These are phyloP conservation scores for Leptomonas pyrrhocoris DNA, from an alignment of 208 protist species.

Conservation along the genomic window DNA sequence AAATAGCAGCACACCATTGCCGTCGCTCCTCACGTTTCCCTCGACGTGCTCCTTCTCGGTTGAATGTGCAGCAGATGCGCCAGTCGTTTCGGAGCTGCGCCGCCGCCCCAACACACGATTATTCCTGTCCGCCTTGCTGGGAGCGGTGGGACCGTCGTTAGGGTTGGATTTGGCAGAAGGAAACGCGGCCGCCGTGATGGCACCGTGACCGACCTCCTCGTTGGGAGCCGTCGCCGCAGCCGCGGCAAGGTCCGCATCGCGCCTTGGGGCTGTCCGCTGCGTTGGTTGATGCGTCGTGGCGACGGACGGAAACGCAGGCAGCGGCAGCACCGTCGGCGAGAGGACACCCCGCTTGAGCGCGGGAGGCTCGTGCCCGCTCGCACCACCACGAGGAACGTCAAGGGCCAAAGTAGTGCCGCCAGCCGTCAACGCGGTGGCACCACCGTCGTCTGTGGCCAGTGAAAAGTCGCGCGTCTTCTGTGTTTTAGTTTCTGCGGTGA, in stretches of 20 bases:
- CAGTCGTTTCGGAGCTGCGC: constrained; percentile 7
- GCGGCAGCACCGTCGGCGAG: not conserved
- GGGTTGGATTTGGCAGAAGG: not conserved
- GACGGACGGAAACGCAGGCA: not conserved
- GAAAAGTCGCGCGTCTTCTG: not conserved
- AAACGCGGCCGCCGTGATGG: not conserved
- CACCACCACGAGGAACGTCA: not conserved
- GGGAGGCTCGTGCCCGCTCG: not conserved
- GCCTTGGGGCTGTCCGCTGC: not conserved
- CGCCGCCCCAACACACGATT: constrained; percentile 11
- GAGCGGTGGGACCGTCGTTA: not conserved
- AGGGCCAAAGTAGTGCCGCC: not conserved
- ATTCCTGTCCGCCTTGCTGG: constrained; percentile 4
- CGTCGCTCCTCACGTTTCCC: not conserved
- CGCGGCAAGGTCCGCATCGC: not conserved
- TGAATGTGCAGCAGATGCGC: not conserved
- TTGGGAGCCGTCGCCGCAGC: not conserved
- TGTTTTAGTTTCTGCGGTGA: not conserved
- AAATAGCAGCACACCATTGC: not conserved
- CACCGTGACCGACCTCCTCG: not conserved
- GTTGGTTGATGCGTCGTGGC: not conserved
- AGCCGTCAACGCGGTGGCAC: not conserved
- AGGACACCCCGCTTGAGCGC: constrained; percentile 12
- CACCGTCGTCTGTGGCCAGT: not conserved
- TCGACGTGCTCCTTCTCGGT: not conserved